Percentiles rank a stretch among this genome's conserved stretches.
Conservation (phyloP, 306 rosid genomes). For the Cucurbita maxima region DNA sequence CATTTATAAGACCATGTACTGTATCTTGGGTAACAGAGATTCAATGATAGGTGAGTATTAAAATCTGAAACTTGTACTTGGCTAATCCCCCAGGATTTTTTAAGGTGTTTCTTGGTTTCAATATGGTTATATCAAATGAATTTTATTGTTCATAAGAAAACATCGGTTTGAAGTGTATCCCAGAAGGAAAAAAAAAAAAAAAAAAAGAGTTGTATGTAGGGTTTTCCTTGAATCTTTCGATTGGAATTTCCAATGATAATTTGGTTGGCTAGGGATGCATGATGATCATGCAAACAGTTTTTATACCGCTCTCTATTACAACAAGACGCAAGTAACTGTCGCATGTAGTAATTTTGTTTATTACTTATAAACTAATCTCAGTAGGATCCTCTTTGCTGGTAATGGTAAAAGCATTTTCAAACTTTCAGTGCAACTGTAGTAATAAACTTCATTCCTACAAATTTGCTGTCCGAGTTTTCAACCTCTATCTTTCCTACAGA, state of each 20-base stretch:
- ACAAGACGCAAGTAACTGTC: neutral
- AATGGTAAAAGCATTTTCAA: neutral
- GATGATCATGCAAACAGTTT: neutral
- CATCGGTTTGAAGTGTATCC: neutral
- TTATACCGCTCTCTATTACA: neutral
- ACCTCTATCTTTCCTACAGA: constrained; percentile 16
- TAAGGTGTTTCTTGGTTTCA: neutral
- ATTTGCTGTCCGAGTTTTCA: constrained; percentile 9
- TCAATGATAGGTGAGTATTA: neutral
- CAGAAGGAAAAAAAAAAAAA: neutral
- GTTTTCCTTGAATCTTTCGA: neutral
- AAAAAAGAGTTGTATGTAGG: neutral
- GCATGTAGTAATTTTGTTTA: neutral
- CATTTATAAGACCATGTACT: neutral
- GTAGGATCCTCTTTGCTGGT: neutral
- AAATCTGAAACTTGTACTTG: neutral
- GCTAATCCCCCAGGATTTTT: neutral
- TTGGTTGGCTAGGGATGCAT: neutral
- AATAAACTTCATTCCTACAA: neutral
- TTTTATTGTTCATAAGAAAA: neutral
- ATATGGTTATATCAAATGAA: neutral
- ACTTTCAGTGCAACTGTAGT: neutral
- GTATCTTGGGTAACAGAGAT: neutral
- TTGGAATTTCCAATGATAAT: neutral
- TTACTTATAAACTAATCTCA: neutral